phyloP scores from a whole-genome alignment of 805 yeast genomes.

The Wickerhamomyces bisporus region DNA sequence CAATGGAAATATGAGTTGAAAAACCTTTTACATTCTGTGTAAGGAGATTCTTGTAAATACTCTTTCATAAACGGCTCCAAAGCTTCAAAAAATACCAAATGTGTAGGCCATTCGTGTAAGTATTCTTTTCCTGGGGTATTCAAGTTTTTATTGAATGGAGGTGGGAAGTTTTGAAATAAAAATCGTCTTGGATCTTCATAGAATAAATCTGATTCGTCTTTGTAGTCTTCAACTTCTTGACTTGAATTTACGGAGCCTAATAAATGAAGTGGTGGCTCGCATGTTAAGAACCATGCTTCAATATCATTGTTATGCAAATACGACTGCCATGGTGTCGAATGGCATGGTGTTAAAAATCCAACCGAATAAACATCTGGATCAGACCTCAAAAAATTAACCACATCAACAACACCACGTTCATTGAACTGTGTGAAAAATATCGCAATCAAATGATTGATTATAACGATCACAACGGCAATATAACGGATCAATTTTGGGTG shows the following conservation, averaged over 20 bases:
- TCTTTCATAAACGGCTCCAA: slow-evolving; percentile 42
- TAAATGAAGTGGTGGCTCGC: slow-evolving; percentile 76
- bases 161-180: slow-evolving; percentile 49
- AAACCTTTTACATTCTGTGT: slow-evolving; percentile 45
- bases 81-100: slow-evolving; percentile 66
- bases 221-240: slow-evolving; percentile 40
- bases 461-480: slow-evolving; percentile 19
- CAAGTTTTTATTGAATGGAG: slow-evolving; percentile 20
- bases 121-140: slow-evolving; percentile 24
- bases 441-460: slow-evolving; percentile 39
- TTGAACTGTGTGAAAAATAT: slow-evolving; percentile 59
- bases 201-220: slow-evolving; percentile 84
- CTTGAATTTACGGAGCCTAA: slow-evolving; percentile 25
- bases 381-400: slow-evolving; percentile 47
- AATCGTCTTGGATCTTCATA: slow-evolving; percentile 63
- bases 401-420: slow-evolving; percentile 81
- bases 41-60: slow-evolving; percentile 36
- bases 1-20: slow-evolving; percentile 84
- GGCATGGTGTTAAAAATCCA: slow-evolving; percentile 93
- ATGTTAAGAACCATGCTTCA: slow-evolving; percentile 71
- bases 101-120: slow-evolving; percentile 61
- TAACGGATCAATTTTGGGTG: slow-evolving; percentile 12
- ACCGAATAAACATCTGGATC: slow-evolving; percentile 41
- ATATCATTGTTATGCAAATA: slow-evolving; percentile 59
- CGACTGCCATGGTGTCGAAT: slow-evolving; percentile 94